These are phyloP conservation scores for Triangularia setosa DNA, from an alignment of 2,329 filamentous ascomycete species.

Conservation along the genomic window DNA sequence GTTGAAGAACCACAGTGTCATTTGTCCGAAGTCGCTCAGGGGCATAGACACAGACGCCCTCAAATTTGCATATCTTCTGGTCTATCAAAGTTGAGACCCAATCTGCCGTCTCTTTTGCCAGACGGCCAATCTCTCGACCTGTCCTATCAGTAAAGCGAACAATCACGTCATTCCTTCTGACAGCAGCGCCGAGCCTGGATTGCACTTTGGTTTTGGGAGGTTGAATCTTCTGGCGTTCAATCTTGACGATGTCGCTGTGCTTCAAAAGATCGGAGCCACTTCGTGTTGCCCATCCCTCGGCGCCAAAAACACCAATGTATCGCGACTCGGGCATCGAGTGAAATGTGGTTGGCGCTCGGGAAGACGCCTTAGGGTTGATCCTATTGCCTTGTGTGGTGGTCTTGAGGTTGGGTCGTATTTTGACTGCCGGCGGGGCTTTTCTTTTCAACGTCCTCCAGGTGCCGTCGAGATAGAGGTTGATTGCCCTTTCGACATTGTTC, in stretches of 20 bases:
- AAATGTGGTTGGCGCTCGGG: not conserved
- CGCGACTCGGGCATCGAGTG: conserved; percentile 42
- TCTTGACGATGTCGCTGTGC: conserved; percentile 77
- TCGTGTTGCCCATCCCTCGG: conserved; percentile 84
- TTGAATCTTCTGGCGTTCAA: conserved; percentile 79
- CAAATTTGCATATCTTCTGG: conserved; percentile 81
- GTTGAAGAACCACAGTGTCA: conserved; percentile 89
- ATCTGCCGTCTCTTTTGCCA: conserved; percentile 80
- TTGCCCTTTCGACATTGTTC: conserved; percentile 56
- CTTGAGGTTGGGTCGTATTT: not conserved
- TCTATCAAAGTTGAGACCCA: conserved; percentile 94
- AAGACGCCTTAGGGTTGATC: conserved; percentile 7
- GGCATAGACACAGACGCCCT: conserved; percentile 83
- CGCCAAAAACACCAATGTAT: conserved; percentile 90
- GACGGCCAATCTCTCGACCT: conserved; percentile 78
- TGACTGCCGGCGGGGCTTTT: not conserved
- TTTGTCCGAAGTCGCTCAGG: conserved; percentile 83
- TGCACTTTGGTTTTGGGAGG: conserved; percentile 43
- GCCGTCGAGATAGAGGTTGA: conserved; percentile 68
- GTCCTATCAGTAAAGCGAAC: conserved; percentile 81
- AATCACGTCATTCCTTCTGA: conserved; percentile 74
- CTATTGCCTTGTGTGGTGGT: not conserved
- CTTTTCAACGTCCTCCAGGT: conserved; percentile 54
- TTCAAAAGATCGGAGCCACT: conserved; percentile 73
- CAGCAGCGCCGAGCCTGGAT: conserved; percentile 45